phyloP scores from a whole-genome alignment of 441 rosid genomes.

The Erodium moschatum region DNA sequence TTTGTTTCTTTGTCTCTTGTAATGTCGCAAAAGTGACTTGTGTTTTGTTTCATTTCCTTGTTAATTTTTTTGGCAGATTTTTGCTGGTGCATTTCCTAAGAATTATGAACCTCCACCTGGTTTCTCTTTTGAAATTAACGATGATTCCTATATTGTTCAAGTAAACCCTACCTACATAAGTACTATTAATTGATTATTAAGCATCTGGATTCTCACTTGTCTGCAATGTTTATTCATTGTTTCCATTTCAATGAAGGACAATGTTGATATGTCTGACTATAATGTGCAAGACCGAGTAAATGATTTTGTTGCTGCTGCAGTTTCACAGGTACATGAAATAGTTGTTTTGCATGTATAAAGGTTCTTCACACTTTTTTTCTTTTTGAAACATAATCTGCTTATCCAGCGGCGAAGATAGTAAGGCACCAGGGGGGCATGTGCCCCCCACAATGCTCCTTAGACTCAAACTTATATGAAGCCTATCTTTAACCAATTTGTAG shows the following conservation, averaged over 20 bases:
- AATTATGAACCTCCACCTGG: slow-evolving; percentile 90
- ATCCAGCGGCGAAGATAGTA: not conserved
- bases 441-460: not conserved
- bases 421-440: no score
- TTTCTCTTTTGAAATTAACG: slow-evolving; percentile 92
- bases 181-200: not conserved
- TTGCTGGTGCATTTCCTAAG: slow-evolving; percentile 91
- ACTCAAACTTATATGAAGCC: not conserved
- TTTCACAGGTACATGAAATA: slow-evolving; percentile 58
- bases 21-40: not conserved
- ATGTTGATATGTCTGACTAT: slow-evolving; percentile 77
- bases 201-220: not conserved
- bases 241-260: slow-evolving; percentile 46
- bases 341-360: slow-evolving; percentile 5
- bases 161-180: slow-evolving; percentile 29
- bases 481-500: not conserved
- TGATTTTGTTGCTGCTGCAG: slow-evolving; percentile 82
- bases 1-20: not conserved
- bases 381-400: not conserved
- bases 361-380: not conserved
- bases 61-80: slow-evolving; percentile 44
- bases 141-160: slow-evolving; percentile 65
- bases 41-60: slow-evolving; percentile 3
- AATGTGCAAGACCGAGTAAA: slow-evolving; percentile 86
- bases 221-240: slow-evolving; percentile 17